Base-by-base conservation (phyloP, 768 basidiomycete genomes). In the Kwoniella heveanensis region DNA sequence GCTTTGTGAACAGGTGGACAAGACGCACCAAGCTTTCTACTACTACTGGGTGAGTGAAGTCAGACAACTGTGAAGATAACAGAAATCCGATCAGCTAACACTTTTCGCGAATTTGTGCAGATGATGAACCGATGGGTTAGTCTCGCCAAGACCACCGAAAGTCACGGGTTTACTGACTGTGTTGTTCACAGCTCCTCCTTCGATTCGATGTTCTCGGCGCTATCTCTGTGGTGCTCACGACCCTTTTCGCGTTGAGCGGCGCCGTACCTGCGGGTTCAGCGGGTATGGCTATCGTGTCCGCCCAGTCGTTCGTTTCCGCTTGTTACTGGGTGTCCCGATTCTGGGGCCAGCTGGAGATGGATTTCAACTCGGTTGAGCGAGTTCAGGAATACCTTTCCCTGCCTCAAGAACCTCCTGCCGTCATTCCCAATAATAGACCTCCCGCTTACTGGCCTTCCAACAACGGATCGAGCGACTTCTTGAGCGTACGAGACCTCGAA, bases 401-500 rank as follows among this genome's bases (percentile, higher is more conserved):
- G 5, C 91, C 91, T 0, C 90, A 92, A 77, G 92, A 95, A 74
- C 89, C 93, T 0, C 87, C 90, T 1, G 83, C 87, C 0, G 73
- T 88, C 62, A 88, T 92, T 53, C 88, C 91, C 67, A 84, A 84
- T 0, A 85, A 84, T 60, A 85, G 90, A 7, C 88, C 88, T 1
- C 93, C 93, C 0, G 93, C 92, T 0, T 93, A 93, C 73, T 96
- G 93, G 93, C 93, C 93, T 0, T 91, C 91, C 0, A 86, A 84
- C 62, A 83, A 87, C 19, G 84, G 77, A 53, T 81, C 84, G 8
- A 82, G 86, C 27, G 74, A 83, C 2, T 81, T 94, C 25, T 72
- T 96, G 29, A 79, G 80, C 0, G 89, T 90, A 0, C 87, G 92
- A 68, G 85, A 92, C 65, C 81, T 95, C 26, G 86, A 85, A 19